A percentile compares a stretch with the other conserved stretches of the same genome.
phyloP scores from a whole-genome alignment of 2,329 filamentous ascomycete species.

The Diaporthe sp. region DNA sequence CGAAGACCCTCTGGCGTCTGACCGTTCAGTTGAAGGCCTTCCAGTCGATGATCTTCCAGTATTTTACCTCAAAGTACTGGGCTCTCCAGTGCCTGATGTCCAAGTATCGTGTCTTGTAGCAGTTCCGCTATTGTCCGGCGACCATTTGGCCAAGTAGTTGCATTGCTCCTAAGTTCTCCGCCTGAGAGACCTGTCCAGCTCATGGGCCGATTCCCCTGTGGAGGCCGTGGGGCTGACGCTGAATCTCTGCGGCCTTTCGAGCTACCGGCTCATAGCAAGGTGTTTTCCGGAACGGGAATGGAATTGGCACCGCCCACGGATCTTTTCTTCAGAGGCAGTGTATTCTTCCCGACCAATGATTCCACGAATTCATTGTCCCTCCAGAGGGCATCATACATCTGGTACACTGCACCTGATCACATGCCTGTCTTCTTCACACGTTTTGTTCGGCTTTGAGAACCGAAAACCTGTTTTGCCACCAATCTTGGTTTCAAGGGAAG shows the following conservation, averaged over 20 bases:
- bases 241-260: not conserved
- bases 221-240: too few species aligned
- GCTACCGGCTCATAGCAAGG: not conserved
- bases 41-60: not conserved
- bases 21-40: not conserved
- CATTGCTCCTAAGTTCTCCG: not conserved
- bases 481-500: not conserved
- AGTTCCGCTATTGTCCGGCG: not conserved
- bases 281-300: too few species aligned
- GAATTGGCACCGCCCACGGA: too few species aligned
- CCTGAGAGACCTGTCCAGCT: not conserved
- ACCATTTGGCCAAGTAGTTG: not conserved
- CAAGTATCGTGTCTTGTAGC: not conserved
- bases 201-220: not conserved
- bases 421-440: not conserved
- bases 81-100: not conserved
- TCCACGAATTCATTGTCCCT: fast-evolving
- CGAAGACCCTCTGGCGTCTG: not conserved
- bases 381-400: not conserved
- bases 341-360: not conserved
- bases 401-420: not conserved
- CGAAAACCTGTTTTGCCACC: not conserved
- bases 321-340: not conserved
- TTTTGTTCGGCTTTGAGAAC: not conserved
- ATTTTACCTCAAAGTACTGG: not conserved